phyloP scores from a whole-genome alignment of 257 asterid species.

The Solanum pennellii region DNA sequence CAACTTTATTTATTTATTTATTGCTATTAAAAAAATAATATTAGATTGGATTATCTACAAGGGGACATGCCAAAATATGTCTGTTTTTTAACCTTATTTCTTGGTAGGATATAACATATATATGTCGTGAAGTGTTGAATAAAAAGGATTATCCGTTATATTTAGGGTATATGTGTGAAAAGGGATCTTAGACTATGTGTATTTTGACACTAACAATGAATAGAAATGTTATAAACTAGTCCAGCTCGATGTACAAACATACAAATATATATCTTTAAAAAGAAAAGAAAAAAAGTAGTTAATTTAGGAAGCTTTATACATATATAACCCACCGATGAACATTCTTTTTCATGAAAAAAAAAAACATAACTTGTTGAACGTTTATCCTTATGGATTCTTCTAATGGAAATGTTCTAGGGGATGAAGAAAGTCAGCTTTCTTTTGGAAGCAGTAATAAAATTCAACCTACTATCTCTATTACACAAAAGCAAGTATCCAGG shows the following conservation, averaged over 20 bases:
- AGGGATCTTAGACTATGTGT: neutral
- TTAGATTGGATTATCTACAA: neutral
- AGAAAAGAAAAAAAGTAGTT: neutral
- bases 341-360: neutral
- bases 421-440: constrained; percentile 31
- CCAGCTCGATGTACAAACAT: neutral
- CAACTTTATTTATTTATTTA: neutral
- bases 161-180: neutral
- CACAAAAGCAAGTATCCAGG: constrained; percentile 21
- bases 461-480: constrained; percentile 21
- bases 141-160: neutral
- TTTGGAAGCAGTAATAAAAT: neutral
- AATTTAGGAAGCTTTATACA: neutral
- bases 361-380: neutral
- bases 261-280: neutral
- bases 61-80: neutral
- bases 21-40: neutral
- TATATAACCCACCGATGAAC: neutral
- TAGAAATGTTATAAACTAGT: neutral
- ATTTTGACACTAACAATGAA: neutral
- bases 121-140: neutral
- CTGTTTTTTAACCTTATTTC: neutral
- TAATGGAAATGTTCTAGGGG: constrained; percentile 1
- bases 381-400: constrained; percentile 22
- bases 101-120: neutral